Conservation (phyloP, 2,329 filamentous ascomycete genomes). For the Xylaria sp. region DNA sequence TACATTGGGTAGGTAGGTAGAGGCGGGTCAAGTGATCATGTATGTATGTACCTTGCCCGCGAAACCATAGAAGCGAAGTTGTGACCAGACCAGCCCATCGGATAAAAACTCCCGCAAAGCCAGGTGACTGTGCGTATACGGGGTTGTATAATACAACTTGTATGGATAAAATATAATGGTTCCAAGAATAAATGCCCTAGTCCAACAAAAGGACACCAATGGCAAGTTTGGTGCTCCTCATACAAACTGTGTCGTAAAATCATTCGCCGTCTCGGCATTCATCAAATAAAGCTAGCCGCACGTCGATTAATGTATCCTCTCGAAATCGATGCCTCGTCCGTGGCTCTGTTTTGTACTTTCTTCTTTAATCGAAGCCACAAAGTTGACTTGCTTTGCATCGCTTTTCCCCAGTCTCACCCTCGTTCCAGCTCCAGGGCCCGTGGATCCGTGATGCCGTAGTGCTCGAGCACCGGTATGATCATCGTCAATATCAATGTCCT, state of each 20-base stretch:
- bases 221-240: constrained; percentile 2
- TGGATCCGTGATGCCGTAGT: constrained; percentile 55
- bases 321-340: constrained; percentile 33
- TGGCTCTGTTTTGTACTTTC: constrained; percentile 51
- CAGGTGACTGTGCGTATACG: constrained; percentile 12
- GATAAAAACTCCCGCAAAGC: constrained; percentile 9
- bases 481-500: constrained; percentile 70
- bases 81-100: constrained; percentile 26
- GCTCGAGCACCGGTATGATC: constrained; percentile 58
- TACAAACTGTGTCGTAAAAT: constrained; percentile 32
- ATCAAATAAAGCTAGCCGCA: background rate
- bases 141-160: constrained; percentile 42
- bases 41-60: constrained; percentile 13
- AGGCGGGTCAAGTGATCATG: constrained; percentile 6
- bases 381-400: constrained; percentile 64
- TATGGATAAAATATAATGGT: constrained; percentile 37
- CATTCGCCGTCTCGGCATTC: constrained; percentile 21
- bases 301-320: constrained; percentile 23
- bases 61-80: constrained; percentile 35
- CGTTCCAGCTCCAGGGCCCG: constrained; percentile 49
- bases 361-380: constrained; percentile 62
- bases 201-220: constrained; percentile 35
- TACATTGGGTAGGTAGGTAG: background rate
- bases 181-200: constrained; percentile 36
- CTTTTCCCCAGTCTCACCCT: constrained; percentile 64